Percentiles rank a stretch among this genome's conserved stretches.
phyloP scores from a whole-genome alignment of 1,139 yeast genomes.

The Saccharomyces hybrid region DNA sequence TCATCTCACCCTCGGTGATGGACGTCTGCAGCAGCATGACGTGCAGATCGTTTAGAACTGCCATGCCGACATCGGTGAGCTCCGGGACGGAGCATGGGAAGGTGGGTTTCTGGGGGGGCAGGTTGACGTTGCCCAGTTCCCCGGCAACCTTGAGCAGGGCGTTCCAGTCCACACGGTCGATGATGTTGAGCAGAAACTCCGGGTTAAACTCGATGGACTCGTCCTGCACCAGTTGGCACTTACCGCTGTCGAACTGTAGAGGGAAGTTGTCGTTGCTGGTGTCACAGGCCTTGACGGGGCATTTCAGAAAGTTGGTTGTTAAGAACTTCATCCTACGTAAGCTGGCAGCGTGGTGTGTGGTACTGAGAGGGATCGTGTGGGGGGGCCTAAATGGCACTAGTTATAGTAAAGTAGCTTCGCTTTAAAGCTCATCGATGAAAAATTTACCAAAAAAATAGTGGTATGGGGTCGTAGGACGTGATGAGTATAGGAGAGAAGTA shows the following conservation, averaged over 20 bases:
- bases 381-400: too few species aligned
- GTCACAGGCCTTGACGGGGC: conserved; percentile 82
- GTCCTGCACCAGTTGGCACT: conserved; percentile 59
- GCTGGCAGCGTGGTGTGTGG: background rate
- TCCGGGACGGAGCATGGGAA: conserved; percentile 31
- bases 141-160: conserved; percentile 71
- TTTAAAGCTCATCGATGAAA: background rate
- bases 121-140: conserved; percentile 57
- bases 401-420: background rate
- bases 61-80: conserved; percentile 44
- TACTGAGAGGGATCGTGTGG: background rate
- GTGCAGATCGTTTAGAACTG: conserved; percentile 68
- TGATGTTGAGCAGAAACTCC: conserved; percentile 66
- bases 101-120: conserved; percentile 52
- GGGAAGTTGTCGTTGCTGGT: conserved; percentile 75
- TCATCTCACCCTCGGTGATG: conserved; percentile 82
- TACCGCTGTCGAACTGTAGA: conserved; percentile 47
- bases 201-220: conserved; percentile 81
- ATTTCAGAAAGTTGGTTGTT: conserved; percentile 90
- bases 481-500: background rate
- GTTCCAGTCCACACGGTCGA: conserved; percentile 82
- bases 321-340: conserved; percentile 66
- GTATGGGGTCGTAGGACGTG: background rate
- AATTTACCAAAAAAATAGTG: background rate
- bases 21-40: conserved; percentile 74